These are phyloP conservation scores for Cryphonectria nitschkei DNA, from an alignment of 2,329 filamentous ascomycete genomes.

Conservation along the genomic window DNA sequence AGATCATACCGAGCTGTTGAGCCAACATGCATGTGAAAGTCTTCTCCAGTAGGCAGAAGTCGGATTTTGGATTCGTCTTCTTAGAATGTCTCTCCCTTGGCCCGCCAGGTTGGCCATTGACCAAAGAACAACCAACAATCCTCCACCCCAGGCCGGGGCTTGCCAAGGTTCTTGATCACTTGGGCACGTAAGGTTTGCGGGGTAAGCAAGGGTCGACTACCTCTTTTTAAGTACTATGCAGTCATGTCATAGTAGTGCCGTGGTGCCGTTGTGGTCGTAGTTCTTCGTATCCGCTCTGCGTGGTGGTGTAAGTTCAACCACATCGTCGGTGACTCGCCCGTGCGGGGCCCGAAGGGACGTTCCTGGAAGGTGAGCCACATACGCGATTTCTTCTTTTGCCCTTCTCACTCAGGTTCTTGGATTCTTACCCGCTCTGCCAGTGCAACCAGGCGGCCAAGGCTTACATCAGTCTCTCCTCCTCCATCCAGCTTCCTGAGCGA, in stretches of 20 bases:
- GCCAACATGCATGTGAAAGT: slow-evolving; percentile 14
- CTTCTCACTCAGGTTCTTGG: not conserved
- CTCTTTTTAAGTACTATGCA: too few species aligned
- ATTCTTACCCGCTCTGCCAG: not conserved
- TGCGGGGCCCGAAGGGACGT: not conserved
- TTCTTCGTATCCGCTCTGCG: not conserved
- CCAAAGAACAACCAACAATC: not conserved
- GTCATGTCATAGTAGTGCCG: too few species aligned
- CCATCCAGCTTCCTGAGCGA: not conserved
- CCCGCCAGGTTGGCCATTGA: not conserved
- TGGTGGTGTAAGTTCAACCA: not conserved
- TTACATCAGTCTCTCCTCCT: not conserved
- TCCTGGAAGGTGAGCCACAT: slow-evolving; percentile 3
- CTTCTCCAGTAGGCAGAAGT: not conserved
- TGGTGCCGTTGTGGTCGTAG: not conserved
- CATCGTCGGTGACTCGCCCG: not conserved
- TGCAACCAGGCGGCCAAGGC: not conserved
- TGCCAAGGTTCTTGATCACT: slow-evolving; percentile 4
- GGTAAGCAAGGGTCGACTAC: not conserved
- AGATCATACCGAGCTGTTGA: slow-evolving; percentile 11
- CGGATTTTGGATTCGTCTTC: not conserved
- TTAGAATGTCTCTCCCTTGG: not conserved
- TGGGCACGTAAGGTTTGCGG: not conserved
- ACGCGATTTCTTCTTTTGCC: not conserved
- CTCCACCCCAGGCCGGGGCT: not conserved